phyloP scores from a whole-genome alignment of 441 rosid genomes.

The Erodium chrysanthum region DNA sequence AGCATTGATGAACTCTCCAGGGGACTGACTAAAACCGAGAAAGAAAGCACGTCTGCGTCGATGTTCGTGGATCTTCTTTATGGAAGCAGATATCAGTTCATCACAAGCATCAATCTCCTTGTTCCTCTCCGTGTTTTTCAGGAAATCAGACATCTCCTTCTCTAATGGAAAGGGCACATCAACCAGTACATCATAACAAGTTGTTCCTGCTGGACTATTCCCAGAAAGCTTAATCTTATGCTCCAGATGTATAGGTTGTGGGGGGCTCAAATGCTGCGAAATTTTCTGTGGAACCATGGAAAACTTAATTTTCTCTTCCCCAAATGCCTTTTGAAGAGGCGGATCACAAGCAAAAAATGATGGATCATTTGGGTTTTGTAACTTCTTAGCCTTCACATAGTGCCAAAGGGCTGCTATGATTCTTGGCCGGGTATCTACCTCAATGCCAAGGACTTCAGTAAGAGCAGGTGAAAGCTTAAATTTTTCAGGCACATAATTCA shows the following conservation, averaged over 20 bases:
- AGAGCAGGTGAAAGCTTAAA: slow-evolving; percentile 78
- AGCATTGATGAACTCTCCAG: slow-evolving; percentile 84
- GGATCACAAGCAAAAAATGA: slow-evolving; percentile 71
- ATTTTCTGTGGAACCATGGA: slow-evolving; percentile 77
- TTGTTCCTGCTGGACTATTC: slow-evolving; percentile 61
- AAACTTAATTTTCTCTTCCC: slow-evolving; percentile 76
- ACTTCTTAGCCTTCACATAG: slow-evolving; percentile 82
- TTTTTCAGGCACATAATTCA: slow-evolving; percentile 81
- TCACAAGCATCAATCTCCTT: slow-evolving; percentile 89
- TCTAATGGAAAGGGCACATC: slow-evolving; percentile 83
- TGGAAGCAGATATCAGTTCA: slow-evolving; percentile 74
- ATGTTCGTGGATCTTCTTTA: slow-evolving; percentile 86
- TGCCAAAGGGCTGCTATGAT: slow-evolving; percentile 88
- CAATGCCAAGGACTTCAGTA: slow-evolving; percentile 84
- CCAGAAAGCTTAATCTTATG: slow-evolving; percentile 90
- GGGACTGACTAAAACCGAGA: slow-evolving; percentile 92
- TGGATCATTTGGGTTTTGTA: slow-evolving; percentile 82
- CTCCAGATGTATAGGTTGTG: slow-evolving; percentile 81
- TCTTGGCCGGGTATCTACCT: slow-evolving; percentile 84
- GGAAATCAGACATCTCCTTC: slow-evolving; percentile 60
- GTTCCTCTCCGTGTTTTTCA: slow-evolving; percentile 76
- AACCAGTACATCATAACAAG: slow-evolving; percentile 86
- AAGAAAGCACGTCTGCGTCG: slow-evolving; percentile 82
- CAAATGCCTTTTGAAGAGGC: slow-evolving; percentile 79
- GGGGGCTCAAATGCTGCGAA: slow-evolving; percentile 58